These are phyloP conservation scores for Sugiyamaella sp. DNA, from an alignment of 1,139 yeast genomes.

Conservation along the genomic window DNA sequence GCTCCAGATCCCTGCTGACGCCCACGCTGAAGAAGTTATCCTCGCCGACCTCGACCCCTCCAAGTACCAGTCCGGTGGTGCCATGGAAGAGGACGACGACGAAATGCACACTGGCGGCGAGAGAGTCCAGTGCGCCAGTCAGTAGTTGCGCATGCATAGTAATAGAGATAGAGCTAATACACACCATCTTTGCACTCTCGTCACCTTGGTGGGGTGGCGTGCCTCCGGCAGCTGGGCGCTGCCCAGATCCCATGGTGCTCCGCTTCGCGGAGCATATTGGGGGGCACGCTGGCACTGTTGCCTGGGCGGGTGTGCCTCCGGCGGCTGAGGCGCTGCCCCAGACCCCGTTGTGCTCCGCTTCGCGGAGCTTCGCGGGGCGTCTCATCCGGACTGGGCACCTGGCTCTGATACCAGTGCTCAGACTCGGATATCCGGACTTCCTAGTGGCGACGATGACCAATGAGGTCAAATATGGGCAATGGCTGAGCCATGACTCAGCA, in stretches of 20 bases:
- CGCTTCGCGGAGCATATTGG: too few relatives aligned
- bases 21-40: conserved; percentile 79
- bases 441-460: too few relatives aligned
- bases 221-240: background rate
- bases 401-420: background rate
- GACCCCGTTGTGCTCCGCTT: conserved; percentile 12
- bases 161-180: conserved; percentile 12
- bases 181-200: background rate
- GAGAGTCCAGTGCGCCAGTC: conserved; percentile 76
- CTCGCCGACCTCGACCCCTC: conserved; percentile 62
- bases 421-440: too few relatives aligned
- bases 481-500: too few relatives aligned
- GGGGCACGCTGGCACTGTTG: too few relatives aligned
- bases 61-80: conserved; percentile 47
- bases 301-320: background rate
- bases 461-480: too few relatives aligned
- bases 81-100: conserved; percentile 54
- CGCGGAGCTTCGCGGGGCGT: background rate
- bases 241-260: too few relatives aligned
- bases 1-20: conserved; percentile 41
- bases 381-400: background rate
- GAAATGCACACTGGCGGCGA: conserved; percentile 61
- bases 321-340: conserved; percentile 14
- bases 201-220: background rate
- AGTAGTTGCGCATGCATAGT: conserved; percentile 44